Evolutionary conservation across 805 yeast genomes (phyloP).

Genomic region (Metschnikowia colocasiae): DNA sequence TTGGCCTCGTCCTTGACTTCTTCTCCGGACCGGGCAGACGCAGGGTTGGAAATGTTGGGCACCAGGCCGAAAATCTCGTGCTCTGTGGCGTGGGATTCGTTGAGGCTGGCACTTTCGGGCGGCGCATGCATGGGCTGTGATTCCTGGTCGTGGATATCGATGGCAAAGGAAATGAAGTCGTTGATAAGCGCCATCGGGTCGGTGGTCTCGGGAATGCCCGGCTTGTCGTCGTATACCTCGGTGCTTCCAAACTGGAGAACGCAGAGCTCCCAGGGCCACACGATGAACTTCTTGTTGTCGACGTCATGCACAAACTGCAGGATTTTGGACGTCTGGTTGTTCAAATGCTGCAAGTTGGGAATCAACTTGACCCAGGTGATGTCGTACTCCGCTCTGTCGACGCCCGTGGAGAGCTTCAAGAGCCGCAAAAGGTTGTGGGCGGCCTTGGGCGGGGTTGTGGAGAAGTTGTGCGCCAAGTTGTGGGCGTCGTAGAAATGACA

Average conservation of each 20-base stretch:
- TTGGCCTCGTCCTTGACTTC: neutral
- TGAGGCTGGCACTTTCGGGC: neutral
- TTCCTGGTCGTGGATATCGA: constrained; percentile 19
- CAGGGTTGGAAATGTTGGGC: constrained; percentile 11
- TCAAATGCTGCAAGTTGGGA: constrained; percentile 65
- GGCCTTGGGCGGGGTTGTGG: constrained; percentile 24
- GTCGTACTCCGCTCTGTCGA: constrained; percentile 23
- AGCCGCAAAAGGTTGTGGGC: constrained; percentile 28
- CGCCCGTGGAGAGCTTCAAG: constrained; percentile 30
- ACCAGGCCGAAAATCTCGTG: neutral
- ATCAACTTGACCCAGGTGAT: constrained; percentile 62
- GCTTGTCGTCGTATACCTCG: neutral
- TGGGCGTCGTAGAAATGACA: constrained; percentile 37
- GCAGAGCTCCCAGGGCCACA: constrained; percentile 74
- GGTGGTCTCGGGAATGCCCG: neutral
- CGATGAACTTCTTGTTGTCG: constrained; percentile 50
- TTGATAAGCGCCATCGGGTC: constrained; percentile 36
- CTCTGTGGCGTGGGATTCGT: neutral
- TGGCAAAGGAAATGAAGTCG: constrained; percentile 24
- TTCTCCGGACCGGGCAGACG: neutral
- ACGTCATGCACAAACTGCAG: constrained; percentile 54
- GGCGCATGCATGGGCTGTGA: neutral
- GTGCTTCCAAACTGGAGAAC: constrained; percentile 48
- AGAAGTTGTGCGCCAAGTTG: constrained; percentile 23
- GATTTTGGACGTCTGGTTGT: constrained; percentile 62